Percentiles rank a stretch among this genome's conserved stretches.
Evolutionary conservation across 2,329 filamentous ascomycete genomes (phyloP).

Genomic region (Cryphonectria naterciae): DNA sequence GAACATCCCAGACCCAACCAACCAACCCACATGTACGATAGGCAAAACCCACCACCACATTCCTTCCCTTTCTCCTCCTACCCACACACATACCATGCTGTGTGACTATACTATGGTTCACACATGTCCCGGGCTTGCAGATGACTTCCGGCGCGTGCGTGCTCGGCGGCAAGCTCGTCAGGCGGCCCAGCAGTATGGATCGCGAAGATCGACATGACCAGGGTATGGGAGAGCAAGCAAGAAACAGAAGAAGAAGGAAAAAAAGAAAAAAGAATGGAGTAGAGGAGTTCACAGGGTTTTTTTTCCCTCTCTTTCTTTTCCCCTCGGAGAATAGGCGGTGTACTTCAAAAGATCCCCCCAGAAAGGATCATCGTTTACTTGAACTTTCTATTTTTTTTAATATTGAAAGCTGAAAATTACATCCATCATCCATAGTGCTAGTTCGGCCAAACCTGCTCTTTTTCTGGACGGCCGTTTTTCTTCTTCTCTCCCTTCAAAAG

Average conservation of each 20-base stretch:
- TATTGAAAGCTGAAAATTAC: not conserved
- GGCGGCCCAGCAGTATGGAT: not conserved
- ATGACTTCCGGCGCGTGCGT: not conserved
- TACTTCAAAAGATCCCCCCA: not conserved
- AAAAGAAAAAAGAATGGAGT: not conserved
- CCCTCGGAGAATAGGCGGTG: not conserved
- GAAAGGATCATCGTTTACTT: not conserved
- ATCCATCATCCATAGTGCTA: not conserved
- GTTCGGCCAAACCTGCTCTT: too few relatives aligned
- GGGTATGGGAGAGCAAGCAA: not conserved
- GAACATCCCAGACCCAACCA: not conserved
- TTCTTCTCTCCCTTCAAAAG: too few relatives aligned
- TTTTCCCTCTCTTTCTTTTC: too few relatives aligned
- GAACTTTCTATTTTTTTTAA: not conserved
- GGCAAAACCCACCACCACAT: not conserved
- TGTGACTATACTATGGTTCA: not conserved
- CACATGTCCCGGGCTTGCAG: not conserved
- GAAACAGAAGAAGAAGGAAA: not conserved
- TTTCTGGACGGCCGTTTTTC: too few relatives aligned
- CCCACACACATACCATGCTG: not conserved
- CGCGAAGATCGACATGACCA: not conserved
- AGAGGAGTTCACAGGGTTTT: not conserved
- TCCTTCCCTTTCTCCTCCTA: not conserved
- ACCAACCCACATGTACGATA: not conserved
- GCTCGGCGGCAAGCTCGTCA: conserved; percentile 2